Conservation (phyloP, 1,284 basidiomycete genomes). For the Xanthoconium separans region DNA sequence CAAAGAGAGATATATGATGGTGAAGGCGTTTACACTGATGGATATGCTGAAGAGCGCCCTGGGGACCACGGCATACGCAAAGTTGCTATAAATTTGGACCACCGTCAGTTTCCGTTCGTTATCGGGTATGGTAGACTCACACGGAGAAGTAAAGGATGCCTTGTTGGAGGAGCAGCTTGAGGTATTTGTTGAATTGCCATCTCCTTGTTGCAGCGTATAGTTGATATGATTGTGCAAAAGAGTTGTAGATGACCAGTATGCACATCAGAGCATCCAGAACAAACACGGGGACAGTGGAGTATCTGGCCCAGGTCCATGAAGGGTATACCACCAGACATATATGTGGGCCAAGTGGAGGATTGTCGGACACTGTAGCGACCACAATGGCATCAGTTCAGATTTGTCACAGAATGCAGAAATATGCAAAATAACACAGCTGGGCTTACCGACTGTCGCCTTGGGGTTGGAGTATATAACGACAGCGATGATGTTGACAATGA, state of each 20-base stretch:
- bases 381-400: neutral
- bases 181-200: conserved; percentile 11
- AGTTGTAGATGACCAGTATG: conserved; percentile 1
- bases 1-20: neutral
- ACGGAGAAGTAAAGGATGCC: conserved; percentile 12
- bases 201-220: neutral
- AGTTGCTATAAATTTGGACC: neutral
- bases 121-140: neutral
- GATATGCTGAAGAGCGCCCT: neutral
- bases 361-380: neutral
- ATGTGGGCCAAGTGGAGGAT: conserved; percentile 3
- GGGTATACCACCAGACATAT: conserved; percentile 7
- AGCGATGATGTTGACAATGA: neutral
- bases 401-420: neutral
- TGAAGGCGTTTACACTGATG: neutral
- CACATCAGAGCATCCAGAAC: conserved; percentile 10
- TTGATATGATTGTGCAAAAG: conserved; percentile 1
- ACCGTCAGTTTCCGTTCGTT: neutral
- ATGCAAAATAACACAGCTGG: neutral
- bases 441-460: neutral
- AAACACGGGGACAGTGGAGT: conserved; percentile 2
- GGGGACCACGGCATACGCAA: neutral
- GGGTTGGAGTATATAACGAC: neutral
- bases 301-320: conserved; percentile 11
- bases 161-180: conserved; percentile 5